These are phyloP conservation scores for Mucor ambiguus DNA, from an alignment of 371 early-diverging fungal genomes.

Conservation along the genomic window DNA sequence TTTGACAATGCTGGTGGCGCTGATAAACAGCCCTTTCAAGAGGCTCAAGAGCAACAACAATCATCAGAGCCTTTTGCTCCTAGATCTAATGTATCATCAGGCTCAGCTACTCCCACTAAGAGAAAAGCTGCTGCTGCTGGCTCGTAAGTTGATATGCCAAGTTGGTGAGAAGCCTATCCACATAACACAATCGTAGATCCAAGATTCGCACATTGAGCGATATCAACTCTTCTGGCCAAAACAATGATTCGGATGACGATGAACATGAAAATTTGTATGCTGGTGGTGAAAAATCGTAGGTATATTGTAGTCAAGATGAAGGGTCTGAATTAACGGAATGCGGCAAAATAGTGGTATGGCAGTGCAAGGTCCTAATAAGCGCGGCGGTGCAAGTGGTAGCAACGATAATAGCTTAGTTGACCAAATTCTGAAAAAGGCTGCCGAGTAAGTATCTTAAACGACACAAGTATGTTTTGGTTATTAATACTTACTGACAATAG, in stretches of 20 bases:
- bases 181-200: conserved; percentile 20
- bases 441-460: conserved; percentile 54
- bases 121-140: conserved; percentile 10
- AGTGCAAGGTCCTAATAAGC: conserved; percentile 72
- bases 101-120: conserved; percentile 13
- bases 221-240: conserved; percentile 40
- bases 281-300: conserved; percentile 88
- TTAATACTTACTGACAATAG: not conserved
- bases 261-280: conserved; percentile 78
- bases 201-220: conserved; percentile 70
- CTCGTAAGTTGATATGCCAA: conserved; percentile 10
- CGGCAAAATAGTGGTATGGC: conserved; percentile 58
- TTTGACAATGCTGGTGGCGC: conserved; percentile 21
- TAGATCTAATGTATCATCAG: conserved; percentile 1
- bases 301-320: not conserved
- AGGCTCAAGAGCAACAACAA: not conserved
- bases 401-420: conserved; percentile 64
- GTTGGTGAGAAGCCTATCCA: not conserved
- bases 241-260: conserved; percentile 62
- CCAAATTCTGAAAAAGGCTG: conserved; percentile 81
- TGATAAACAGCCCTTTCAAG: not conserved
- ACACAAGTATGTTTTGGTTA: not conserved
- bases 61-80: conserved; percentile 2
- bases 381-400: conserved; percentile 27
- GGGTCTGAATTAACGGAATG: not conserved